Evolutionary conservation across 805 yeast genomes (phyloP), one percentile per base, ranked within the genome.

Genomic region (Saccharomyces jurei): DNA sequence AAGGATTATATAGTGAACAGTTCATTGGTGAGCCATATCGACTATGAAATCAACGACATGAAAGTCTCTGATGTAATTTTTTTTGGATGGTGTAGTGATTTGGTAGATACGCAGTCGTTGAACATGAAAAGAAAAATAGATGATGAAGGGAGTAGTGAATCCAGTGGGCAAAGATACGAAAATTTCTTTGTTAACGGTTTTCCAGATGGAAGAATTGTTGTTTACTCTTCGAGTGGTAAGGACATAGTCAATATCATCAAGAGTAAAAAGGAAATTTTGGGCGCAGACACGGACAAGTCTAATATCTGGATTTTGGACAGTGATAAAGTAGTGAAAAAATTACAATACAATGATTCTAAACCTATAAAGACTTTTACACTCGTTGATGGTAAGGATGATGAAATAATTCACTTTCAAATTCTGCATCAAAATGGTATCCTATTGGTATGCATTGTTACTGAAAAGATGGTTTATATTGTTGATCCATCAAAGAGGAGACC

Each of bases 401-500:
- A 57, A 29, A 71, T 71, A 10, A 58, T 54, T n/a, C 57, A 64
- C 28, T 65, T 70, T 58, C 68, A 63, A 52, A 59, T 64, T 13
- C 57, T 69, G 32, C 56, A 51, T 46, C 53, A 54, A 10, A 58
- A 51, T 26, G 58, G 56, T 4, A 55, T 53, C 2, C 68, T 68
- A 31, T 58, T 58, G 9, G 54, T 76, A 11, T 56, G 71, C 52
- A 67, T 68, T 11, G 57, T 63, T 14, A 62, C 71, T 3, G 64
- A 63, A 50, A 51, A 62, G 63, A 77, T 83, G 9, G 84, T 84
- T 10, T 83, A 82, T 64, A 74, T 85, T 54, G 80, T 85, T 64
- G 89, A 85, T 67, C 88, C 88, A 47, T 60, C 64, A n/a, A 66
- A 68, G 52, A 69, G 70, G 55, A 66, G 69, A 53, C 73, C 72